Conservation (phyloP, 2,329 filamentous ascomycete genomes). For the Aspergillus quadricinctus region DNA sequence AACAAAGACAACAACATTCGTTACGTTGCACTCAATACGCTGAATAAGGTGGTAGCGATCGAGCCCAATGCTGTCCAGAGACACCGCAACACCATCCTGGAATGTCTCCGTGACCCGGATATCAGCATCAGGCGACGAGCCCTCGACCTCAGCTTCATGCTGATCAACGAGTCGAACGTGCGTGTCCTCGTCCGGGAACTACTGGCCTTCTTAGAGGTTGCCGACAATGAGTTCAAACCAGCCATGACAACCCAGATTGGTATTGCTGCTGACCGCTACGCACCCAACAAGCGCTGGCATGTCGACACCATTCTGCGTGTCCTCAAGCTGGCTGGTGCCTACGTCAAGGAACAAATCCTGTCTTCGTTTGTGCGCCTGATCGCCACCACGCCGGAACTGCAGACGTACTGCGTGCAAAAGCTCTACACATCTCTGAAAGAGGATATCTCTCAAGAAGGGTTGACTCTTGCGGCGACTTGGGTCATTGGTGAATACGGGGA, state of each 20-base stretch:
- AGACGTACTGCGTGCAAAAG: conserved; percentile 96
- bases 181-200: conserved; percentile 89
- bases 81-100: conserved; percentile 94
- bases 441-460: conserved; percentile 93
- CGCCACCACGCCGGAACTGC: conserved; percentile 87
- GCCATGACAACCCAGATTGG: conserved; percentile 98
- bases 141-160: conserved; percentile 94
- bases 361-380: conserved; percentile 95
- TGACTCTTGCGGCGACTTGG: conserved; percentile 92
- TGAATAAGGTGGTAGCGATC: conserved; percentile 96
- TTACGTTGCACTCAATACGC: conserved; percentile 93
- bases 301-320: conserved; percentile 96
- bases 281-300: conserved; percentile 97
- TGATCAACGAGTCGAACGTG: conserved; percentile 96
- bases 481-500: conserved; percentile 97
- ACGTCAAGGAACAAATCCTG: conserved; percentile 95
- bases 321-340: conserved; percentile 88
- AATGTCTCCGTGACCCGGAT: conserved; percentile 93
- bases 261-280: conserved; percentile 90
- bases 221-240: conserved; percentile 97
- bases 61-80: conserved; percentile 96
- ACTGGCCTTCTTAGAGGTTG: conserved; percentile 90
- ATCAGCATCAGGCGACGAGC: conserved; percentile 95
- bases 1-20: conserved; percentile 99
- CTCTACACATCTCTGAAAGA: conserved; percentile 86